These are phyloP conservation scores for Ogataea paradorogensis DNA, from an alignment of 805 yeast genomes.

Conservation along the genomic window DNA sequence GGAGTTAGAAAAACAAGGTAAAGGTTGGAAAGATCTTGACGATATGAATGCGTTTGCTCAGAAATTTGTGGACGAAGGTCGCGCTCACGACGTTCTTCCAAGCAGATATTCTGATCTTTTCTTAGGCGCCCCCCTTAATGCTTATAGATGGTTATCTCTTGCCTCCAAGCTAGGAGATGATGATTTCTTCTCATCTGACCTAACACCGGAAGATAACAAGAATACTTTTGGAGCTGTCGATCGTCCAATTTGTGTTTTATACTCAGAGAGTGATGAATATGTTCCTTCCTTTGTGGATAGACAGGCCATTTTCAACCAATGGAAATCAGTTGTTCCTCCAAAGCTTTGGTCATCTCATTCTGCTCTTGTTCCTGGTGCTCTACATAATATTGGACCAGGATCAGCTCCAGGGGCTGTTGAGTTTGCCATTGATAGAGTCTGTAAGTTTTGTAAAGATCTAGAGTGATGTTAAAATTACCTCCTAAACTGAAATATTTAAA, in stretches of 20 bases:
- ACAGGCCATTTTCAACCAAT: conserved; percentile 41
- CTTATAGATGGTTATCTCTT: conserved; percentile 69
- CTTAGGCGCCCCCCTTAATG: conserved; percentile 58
- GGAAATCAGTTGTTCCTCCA: conserved; percentile 44
- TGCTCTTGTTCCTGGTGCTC: conserved; percentile 54
- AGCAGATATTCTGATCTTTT: conserved; percentile 41
- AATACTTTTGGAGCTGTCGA: conserved; percentile 54
- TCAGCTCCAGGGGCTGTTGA: conserved; percentile 36
- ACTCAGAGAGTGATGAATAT: conserved; percentile 62
- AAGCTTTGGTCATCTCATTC: conserved; percentile 53
- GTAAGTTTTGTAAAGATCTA: conserved; percentile 6
- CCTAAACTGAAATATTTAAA: neutral
- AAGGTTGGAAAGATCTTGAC: conserved; percentile 45
- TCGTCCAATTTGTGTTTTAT: conserved; percentile 49
- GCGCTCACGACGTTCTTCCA: conserved; percentile 50
- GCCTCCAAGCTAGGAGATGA: conserved; percentile 63
- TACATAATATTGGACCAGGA: conserved; percentile 49
- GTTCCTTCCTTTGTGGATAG: conserved; percentile 55
- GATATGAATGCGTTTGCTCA: conserved; percentile 31
- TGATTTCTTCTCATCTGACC: conserved; percentile 71
- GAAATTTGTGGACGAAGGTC: conserved; percentile 42
- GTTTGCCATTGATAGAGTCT: conserved; percentile 8
- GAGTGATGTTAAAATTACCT: neutral
- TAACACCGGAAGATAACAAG: conserved; percentile 40
- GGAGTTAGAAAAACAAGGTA: conserved; percentile 24